phyloP scores from a whole-genome alignment of 1,139 yeast genomes.

The Lodderomyces parapsilosis region DNA sequence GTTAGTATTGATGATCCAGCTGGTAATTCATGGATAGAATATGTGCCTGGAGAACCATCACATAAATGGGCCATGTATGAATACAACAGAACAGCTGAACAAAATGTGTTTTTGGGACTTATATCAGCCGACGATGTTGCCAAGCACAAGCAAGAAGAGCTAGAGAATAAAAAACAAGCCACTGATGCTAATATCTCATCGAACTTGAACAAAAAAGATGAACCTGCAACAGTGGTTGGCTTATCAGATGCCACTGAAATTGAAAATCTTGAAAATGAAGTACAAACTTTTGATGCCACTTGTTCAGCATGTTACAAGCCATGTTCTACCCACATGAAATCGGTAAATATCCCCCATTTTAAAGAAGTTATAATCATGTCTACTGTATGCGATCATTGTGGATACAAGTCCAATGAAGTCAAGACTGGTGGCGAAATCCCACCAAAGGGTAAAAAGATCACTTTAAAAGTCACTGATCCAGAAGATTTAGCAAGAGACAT shows the following conservation, averaged over 20 bases:
- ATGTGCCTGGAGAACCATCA: conserved; percentile 79
- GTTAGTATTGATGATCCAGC: conserved; percentile 89
- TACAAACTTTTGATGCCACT: conserved; percentile 87
- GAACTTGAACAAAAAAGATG: conserved; percentile 11
- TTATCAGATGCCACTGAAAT: conserved; percentile 73
- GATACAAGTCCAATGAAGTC: conserved; percentile 95
- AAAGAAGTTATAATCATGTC: conserved; percentile 97
- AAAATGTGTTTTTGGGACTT: conserved; percentile 83
- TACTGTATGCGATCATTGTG: conserved; percentile 89
- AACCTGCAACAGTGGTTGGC: conserved; percentile 36
- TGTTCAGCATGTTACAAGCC: conserved; percentile 85
- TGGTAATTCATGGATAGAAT: conserved; percentile 97
- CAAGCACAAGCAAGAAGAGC: conserved; percentile 38
- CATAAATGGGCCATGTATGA: conserved; percentile 91
- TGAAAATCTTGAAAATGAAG: conserved; percentile 83
- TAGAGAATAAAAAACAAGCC: conserved; percentile 34
- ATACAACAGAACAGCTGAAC: conserved; percentile 84
- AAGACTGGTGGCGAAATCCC: conserved; percentile 98
- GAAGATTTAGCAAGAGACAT: conserved; percentile 95
- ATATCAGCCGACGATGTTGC: conserved; percentile 77
- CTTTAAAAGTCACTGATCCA: conserved; percentile 78
- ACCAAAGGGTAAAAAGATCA: conserved; percentile 72
- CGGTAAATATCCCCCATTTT: conserved; percentile 95
- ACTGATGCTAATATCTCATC: conserved; percentile 20
- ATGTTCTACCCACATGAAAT: conserved; percentile 94